phyloP scores from a whole-genome alignment of 345 rosid species.

The Lepidium africanum region DNA sequence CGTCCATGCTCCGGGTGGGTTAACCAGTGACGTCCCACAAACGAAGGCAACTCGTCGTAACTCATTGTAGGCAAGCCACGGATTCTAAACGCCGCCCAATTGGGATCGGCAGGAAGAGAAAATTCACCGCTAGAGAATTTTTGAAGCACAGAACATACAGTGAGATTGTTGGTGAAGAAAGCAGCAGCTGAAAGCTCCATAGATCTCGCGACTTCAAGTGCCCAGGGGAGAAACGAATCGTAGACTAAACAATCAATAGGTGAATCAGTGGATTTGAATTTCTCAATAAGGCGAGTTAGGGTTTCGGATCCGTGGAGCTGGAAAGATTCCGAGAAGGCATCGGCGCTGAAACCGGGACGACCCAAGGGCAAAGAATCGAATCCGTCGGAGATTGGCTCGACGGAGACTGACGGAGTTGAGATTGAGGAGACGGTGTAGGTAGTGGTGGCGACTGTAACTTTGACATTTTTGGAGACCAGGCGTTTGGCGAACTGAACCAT shows the following conservation, averaged over 20 bases:
- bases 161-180: conserved; percentile 62
- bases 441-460: conserved; percentile 64
- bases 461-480: conserved; percentile 55
- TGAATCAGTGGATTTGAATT: conserved; percentile 23
- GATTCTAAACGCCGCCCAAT: conserved; percentile 25
- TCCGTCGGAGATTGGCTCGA: conserved; percentile 73
- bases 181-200: conserved; percentile 43
- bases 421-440: conserved; percentile 46
- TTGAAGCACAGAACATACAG: conserved; percentile 39
- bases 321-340: conserved; percentile 35
- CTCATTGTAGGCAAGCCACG: conserved; percentile 52
- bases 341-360: conserved; percentile 33
- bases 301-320: conserved; percentile 41
- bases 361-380: conserved; percentile 46
- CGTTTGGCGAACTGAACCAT: conserved; percentile 68
- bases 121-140: conserved; percentile 35
- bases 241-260: conserved; percentile 51
- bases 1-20: conserved; percentile 48
- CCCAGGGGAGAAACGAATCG: conserved; percentile 75
- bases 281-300: conserved; percentile 37
- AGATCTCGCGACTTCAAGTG: conserved; percentile 58
- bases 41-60: conserved; percentile 46
- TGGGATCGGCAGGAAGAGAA: conserved; percentile 33
- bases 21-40: conserved; percentile 32
- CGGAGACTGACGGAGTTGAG: conserved; percentile 28